These are phyloP conservation scores for Crinitomyces ghanaensis DNA, from an alignment of 805 yeast genomes.

Conservation along the genomic window DNA sequence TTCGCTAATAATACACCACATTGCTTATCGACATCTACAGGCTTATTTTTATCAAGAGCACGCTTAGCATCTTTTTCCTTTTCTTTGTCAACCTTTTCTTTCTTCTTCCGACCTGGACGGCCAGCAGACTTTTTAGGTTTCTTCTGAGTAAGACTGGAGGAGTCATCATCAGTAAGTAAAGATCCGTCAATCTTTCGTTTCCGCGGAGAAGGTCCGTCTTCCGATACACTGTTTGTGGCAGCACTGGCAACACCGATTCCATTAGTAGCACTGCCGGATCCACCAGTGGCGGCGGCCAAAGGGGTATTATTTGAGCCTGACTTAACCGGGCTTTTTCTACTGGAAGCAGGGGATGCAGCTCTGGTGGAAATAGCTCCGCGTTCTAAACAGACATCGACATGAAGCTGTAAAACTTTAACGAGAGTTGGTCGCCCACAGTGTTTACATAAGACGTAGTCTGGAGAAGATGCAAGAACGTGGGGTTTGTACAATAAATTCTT, in stretches of 20 bases:
- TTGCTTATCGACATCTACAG: constrained; percentile 85
- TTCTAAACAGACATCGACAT: constrained; percentile 11
- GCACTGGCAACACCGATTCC: constrained; percentile 4
- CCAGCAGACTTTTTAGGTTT: neutral
- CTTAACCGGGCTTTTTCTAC: neutral
- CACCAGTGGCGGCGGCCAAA: neutral
- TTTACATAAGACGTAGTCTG: constrained; percentile 20
- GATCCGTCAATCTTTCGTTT: neutral
- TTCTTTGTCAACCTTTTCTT: constrained; percentile 10
- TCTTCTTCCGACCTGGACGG: constrained; percentile 6
- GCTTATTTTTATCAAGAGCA: constrained; percentile 41
- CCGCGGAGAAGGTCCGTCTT: neutral
- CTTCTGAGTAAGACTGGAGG: constrained; percentile 3
- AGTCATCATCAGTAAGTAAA: neutral
- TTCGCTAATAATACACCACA: constrained; percentile 92
- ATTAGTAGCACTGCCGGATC: constrained; percentile 1
- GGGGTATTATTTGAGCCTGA: neutral
- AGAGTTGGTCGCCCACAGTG: constrained; percentile 23
- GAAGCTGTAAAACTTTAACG: constrained; percentile 14
- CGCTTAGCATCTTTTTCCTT: constrained; percentile 22
- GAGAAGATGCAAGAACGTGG: constrained; percentile 18
- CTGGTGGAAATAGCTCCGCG: constrained; percentile 5
- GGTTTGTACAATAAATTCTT: too few relatives aligned
- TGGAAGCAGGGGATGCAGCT: neutral
- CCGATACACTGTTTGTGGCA: neutral